phyloP scores from a whole-genome alignment of 768 basidiomycete genomes.

The Lentinula lateritia region DNA sequence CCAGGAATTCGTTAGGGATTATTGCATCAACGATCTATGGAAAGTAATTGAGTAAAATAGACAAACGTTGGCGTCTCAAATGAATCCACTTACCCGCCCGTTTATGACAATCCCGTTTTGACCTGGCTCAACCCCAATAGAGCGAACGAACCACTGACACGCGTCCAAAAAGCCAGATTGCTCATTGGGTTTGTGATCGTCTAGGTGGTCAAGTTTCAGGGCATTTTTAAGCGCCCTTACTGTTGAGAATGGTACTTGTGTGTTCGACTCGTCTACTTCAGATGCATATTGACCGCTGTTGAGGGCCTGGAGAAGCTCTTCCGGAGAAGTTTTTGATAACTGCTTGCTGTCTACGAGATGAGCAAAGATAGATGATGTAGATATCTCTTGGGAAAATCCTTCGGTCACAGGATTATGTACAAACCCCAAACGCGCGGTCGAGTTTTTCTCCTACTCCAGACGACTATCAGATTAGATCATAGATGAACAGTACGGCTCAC shows the following conservation, averaged over 20 bases:
- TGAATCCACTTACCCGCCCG: constrained; percentile 60
- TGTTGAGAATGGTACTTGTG: constrained; percentile 35
- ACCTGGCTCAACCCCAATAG: constrained; percentile 55
- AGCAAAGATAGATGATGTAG: constrained; percentile 41
- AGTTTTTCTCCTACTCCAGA: constrained; percentile 32
- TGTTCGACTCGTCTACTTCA: constrained; percentile 9
- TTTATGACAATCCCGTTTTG: constrained; percentile 68
- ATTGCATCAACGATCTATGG: constrained; percentile 76
- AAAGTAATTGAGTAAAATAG: constrained; percentile 5
- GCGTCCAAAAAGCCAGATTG: constrained; percentile 39
- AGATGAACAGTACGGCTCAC: constrained; percentile 32
- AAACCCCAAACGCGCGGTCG: constrained; percentile 62
- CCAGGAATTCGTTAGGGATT: constrained; percentile 46
- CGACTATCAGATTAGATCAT: constrained; percentile 1
- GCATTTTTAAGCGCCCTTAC: constrained; percentile 25
- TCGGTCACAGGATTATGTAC: constrained; percentile 59
- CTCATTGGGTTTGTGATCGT: constrained; percentile 25
- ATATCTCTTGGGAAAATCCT: constrained; percentile 15
- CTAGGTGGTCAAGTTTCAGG: constrained; percentile 26
- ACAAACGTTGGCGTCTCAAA: not conserved
- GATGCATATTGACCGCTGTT: constrained; percentile 16
- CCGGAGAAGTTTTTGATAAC: constrained; percentile 33
- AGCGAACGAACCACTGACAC: constrained; percentile 44
- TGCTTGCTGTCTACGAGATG: constrained; percentile 39
- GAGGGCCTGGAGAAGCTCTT: constrained; percentile 34